Base-by-base conservation (phyloP, 768 basidiomycete genomes). In the Boletus patriciae region DNA sequence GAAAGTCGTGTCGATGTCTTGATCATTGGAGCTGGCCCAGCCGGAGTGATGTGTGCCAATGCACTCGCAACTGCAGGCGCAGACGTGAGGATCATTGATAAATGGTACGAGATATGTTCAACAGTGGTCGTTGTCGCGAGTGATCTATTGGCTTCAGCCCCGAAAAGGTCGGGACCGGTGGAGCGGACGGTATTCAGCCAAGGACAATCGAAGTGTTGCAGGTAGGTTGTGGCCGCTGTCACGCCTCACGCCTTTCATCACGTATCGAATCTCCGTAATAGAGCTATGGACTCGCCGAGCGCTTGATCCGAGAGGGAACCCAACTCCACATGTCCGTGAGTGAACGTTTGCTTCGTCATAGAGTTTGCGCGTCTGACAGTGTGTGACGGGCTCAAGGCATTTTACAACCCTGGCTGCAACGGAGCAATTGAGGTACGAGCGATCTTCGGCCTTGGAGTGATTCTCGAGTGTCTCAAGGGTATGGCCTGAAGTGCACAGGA, bases 241-340 rank as follows among this genome's bases (percentile, higher is more conserved):
- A 10, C 16, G 15, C 5, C 27, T 21, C 11, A 1, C n/a, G 5
- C 11, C 36, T 10, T 37, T 50, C 6, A n/a, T 18, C 12, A 25
- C 8, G 4, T 34, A 10, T 50, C 3, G 6, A 52, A 38, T 31
- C 6, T 15, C 3, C 23, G 12, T 13, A 51, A 44, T 15, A 91
- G 88, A 92, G 88, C 59, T 91, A 91, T 71, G 90, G 88, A 7
- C 78, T 92, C 6, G 86, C 81, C 0, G 84, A 89, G 16, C 78
- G 81, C 4, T 64, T 92, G 21, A 57, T 90, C 27, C 76, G 70
- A 40, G 81, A 88, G 62, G 88, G 82, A 6, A 84, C 83, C 56
- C 86, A 88, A 46, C 77, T 91, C 77, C 82, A 88, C 58, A 79
- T 82, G 71, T 82, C 81, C 49, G 89, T 90, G 67, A 55, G 83